A percentile compares a stretch with the other conserved stretches of the same genome.
Conservation (phyloP, 768 basidiomycete genomes). For the Suillus subaureus region DNA sequence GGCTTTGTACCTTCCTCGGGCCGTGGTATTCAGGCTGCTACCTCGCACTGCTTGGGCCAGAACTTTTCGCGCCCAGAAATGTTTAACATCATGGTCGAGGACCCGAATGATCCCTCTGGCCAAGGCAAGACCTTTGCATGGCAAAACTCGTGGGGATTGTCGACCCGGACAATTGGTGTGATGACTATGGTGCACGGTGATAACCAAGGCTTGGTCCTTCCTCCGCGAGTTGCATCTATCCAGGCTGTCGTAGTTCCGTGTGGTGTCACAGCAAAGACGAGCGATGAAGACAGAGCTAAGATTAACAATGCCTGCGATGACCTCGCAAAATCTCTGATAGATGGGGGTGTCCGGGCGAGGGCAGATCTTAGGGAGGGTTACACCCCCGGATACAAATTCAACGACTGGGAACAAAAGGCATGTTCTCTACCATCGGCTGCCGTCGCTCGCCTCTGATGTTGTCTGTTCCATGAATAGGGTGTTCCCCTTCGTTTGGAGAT, state of each 20-base stretch:
- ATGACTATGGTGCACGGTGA: conserved; percentile 99
- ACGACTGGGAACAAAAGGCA: conserved; percentile 99
- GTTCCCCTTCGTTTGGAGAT: conserved; percentile 97
- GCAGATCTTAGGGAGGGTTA: conserved; percentile 94
- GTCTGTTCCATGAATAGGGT: conserved; percentile 54
- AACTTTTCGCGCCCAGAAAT: conserved; percentile 96
- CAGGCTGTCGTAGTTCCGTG: conserved; percentile 94
- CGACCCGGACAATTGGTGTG: conserved; percentile 94
- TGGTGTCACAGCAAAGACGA: conserved; percentile 87
- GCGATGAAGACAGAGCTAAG: conserved; percentile 61
- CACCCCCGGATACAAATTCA: conserved; percentile 99
- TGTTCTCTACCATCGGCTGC: conserved; percentile 15
- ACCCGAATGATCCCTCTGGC: conserved; percentile 74
- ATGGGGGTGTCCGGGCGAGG: conserved; percentile 77
- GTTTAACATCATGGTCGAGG: conserved; percentile 98
- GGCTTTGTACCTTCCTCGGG: conserved; percentile 98
- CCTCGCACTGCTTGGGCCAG: conserved; percentile 96
- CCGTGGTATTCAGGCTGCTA: conserved; percentile 97
- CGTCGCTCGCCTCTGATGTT: neutral
- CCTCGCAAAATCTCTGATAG: conserved; percentile 72
- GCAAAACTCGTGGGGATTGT: conserved; percentile 99
- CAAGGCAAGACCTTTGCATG: conserved; percentile 82
- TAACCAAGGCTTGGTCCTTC: conserved; percentile 94
- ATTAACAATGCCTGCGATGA: conserved; percentile 81
- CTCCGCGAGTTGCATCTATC: conserved; percentile 92